Evolutionary conservation across 495 filamentous ascomycete species (phyloP).

Genomic region (Durotheca rogersii): DNA sequence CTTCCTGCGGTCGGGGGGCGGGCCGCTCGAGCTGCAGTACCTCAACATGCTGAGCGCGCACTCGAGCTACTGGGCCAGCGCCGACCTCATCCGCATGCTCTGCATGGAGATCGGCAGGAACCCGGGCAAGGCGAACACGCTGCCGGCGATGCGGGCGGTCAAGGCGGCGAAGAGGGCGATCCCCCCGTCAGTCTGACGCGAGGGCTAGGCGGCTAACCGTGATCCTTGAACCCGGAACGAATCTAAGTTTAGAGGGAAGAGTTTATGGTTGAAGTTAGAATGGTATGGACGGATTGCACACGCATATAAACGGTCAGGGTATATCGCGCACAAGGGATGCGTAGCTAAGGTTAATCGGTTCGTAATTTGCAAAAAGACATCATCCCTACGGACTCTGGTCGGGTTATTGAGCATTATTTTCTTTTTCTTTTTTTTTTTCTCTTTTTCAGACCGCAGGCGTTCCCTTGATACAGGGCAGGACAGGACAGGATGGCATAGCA

Average conservation of each 20-base stretch:
- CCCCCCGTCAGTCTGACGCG: constrained; percentile 13
- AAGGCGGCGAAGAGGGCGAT: constrained; percentile 57
- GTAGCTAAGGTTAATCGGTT: no score
- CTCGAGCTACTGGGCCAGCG: constrained; percentile 85
- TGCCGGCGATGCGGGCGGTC: constrained; percentile 69
- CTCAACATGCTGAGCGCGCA: constrained; percentile 97
- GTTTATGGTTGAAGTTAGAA: constrained; percentile 1
- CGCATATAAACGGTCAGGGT: constrained; percentile 29
- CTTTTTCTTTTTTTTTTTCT: no score
- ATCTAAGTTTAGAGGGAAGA: constrained; percentile 7
- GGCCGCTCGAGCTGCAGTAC: constrained; percentile 90
- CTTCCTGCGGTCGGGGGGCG: constrained; percentile 74
- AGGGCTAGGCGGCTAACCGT: no score
- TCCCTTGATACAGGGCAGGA: no score
- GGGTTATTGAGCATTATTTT: no score
- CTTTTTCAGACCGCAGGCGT: no score
- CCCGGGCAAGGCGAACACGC: constrained; percentile 65
- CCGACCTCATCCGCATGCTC: constrained; percentile 82
- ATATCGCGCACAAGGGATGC: no score
- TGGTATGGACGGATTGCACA: no score
- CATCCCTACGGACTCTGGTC: no score
- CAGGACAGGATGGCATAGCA: no score
- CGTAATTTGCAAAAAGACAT: no score
- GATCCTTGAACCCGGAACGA: background rate
- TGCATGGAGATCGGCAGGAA: constrained; percentile 82